phyloP scores from a whole-genome alignment of 768 basidiomycete genomes.

The Tulasnella sp. region DNA sequence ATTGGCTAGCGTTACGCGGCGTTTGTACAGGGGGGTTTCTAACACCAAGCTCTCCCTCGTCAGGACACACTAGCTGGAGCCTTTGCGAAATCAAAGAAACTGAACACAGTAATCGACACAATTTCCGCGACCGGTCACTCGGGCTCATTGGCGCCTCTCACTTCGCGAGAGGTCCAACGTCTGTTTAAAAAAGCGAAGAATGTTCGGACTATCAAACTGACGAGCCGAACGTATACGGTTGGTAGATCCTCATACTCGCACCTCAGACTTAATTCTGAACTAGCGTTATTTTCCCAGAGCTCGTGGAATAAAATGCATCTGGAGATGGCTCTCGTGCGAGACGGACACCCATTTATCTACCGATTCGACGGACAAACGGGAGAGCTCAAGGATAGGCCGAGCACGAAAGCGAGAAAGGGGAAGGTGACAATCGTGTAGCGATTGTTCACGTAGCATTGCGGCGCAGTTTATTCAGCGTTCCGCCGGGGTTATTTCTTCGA shows the following conservation, averaged over 20 bases:
- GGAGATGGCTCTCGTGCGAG: background rate
- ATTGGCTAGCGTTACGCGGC: background rate
- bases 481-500: too few relatives aligned
- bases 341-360: background rate
- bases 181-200: background rate
- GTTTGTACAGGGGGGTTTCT: background rate
- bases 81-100: background rate
- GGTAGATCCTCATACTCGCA: background rate
- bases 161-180: background rate
- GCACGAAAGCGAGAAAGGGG: too few relatives aligned
- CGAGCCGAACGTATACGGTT: slow-evolving; percentile 7
- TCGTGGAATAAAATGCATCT: background rate
- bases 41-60: background rate
- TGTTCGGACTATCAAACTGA: background rate
- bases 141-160: background rate
- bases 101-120: slow-evolving; percentile 4
- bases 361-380: background rate
- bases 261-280: background rate
- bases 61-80: background rate
- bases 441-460: too few relatives aligned
- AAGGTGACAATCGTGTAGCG: too few relatives aligned
- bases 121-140: slow-evolving; percentile 5
- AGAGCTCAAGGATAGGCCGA: too few relatives aligned
- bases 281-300: background rate
- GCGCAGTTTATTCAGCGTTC: too few relatives aligned